Percentiles rank a stretch among this genome's conserved stretches.
Evolutionary conservation across 2,329 filamentous ascomycete species (phyloP).

Genomic region (Chlorencoelia australis): DNA sequence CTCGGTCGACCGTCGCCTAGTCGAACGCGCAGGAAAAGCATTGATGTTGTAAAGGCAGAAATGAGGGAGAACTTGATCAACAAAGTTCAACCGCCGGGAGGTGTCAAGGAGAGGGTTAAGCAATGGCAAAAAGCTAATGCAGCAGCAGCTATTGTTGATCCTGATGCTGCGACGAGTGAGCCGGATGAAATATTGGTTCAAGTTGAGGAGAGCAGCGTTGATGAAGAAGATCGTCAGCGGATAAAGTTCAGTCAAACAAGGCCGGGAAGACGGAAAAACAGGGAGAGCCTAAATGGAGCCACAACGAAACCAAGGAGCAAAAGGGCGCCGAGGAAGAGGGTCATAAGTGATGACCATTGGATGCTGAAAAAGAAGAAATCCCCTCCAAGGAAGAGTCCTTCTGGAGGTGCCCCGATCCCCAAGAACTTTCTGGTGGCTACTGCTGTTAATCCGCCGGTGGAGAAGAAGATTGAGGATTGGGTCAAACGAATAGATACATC

Average conservation of each 20-base stretch:
- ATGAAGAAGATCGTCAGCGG: slow-evolving; percentile 48
- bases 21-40: slow-evolving; percentile 45
- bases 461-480: slow-evolving; percentile 54
- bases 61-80: slow-evolving; percentile 41
- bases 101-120: slow-evolving; percentile 70
- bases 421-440: slow-evolving; percentile 47
- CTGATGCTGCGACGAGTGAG: slow-evolving; percentile 40
- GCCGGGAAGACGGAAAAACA: slow-evolving; percentile 17
- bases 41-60: slow-evolving; percentile 48
- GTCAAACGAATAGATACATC: slow-evolving; percentile 28
- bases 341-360: slow-evolving; percentile 92
- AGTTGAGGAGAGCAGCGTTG: slow-evolving; percentile 50
- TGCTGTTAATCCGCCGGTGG: slow-evolving; percentile 43
- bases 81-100: slow-evolving; percentile 51
- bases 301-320: slow-evolving; percentile 15
- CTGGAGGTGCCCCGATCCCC: slow-evolving; percentile 33
- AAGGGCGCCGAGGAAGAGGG: slow-evolving; percentile 66
- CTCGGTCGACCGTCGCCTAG: slow-evolving; percentile 45
- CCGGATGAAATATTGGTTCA: slow-evolving; percentile 52
- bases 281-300: slow-evolving; percentile 22
- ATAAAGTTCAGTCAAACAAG: slow-evolving; percentile 26
- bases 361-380: slow-evolving; percentile 41
- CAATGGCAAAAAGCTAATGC: slow-evolving; percentile 77
- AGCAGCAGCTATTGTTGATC: slow-evolving; percentile 46
- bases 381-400: slow-evolving; percentile 30